Percentiles rank a stretch among this genome's conserved stretches.
Evolutionary conservation across 768 basidiomycete species (phyloP).

Genomic region (Agaricus sinodeliciosus): DNA sequence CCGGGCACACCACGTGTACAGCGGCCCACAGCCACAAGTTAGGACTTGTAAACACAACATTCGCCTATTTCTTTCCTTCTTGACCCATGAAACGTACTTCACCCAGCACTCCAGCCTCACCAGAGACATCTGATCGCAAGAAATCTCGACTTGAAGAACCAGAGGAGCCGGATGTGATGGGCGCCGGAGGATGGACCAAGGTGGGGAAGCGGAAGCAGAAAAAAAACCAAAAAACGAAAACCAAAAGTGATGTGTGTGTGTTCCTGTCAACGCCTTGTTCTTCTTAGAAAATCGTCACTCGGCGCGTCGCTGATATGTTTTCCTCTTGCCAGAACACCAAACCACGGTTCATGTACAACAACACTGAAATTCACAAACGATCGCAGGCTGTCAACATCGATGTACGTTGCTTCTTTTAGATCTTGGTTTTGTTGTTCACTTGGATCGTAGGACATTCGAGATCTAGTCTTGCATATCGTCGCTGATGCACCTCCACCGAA

Average conservation of each 20-base stretch:
- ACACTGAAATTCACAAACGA: conserved; percentile 65
- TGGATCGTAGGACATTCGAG: conserved; percentile 69
- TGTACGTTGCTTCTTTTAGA: conserved; percentile 37
- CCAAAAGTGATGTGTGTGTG: conserved; percentile 48
- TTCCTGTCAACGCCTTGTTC: conserved; percentile 12
- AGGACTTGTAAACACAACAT: neutral
- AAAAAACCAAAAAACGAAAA: conserved; percentile 53
- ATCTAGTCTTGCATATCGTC: conserved; percentile 77
- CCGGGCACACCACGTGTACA: too few species aligned
- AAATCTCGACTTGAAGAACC: neutral
- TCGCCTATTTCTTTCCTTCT: too few species aligned
- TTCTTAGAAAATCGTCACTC: neutral
- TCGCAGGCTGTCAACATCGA: conserved; percentile 75
- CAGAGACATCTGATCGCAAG: neutral
- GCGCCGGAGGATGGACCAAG: conserved; percentile 48
- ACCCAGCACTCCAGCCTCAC: neutral
- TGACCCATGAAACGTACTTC: conserved; percentile 5
- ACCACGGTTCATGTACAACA: conserved; percentile 79
- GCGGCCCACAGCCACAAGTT: too few species aligned
- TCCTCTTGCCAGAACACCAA: conserved; percentile 34
- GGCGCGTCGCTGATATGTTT: neutral
- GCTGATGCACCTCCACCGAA: conserved; percentile 80
- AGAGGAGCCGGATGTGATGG: neutral
- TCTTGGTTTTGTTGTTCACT: neutral
- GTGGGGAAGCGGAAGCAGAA: conserved; percentile 69